A percentile compares a stretch with the other conserved stretches of the same genome.
Evolutionary conservation across 1,284 basidiomycete genomes (phyloP).

Genomic region (Rhodotorula sp.): DNA sequence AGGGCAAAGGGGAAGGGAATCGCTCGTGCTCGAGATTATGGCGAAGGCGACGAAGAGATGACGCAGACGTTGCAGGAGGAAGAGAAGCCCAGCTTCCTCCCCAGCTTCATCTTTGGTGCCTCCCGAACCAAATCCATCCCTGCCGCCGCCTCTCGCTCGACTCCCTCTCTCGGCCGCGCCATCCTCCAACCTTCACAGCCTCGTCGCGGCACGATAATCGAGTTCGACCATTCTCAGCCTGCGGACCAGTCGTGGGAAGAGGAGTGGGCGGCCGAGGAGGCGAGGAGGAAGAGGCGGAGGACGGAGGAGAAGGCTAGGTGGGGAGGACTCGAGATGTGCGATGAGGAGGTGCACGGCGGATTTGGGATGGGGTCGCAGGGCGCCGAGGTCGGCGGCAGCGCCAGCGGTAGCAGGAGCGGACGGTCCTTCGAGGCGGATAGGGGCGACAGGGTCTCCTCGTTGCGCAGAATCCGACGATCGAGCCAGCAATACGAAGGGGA

Average conservation of each 20-base stretch:
- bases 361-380: not conserved
- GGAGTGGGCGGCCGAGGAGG: not conserved
- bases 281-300: constrained; percentile 13
- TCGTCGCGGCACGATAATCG: constrained; percentile 5
- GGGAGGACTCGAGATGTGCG: constrained; percentile 18
- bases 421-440: not conserved
- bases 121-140: no score
- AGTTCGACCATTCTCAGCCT: constrained; percentile 8
- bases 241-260: not conserved
- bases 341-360: not conserved
- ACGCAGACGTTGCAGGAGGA: not conserved
- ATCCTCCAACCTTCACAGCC: not conserved
- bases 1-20: not conserved
- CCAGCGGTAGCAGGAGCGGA: not conserved
- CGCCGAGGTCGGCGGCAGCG: not conserved
- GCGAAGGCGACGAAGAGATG: not conserved
- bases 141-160: not conserved
- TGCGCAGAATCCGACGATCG: not conserved
- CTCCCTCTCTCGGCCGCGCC: not conserved
- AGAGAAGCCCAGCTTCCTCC: not conserved
- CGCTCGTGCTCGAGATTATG: not conserved
- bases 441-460: not conserved
- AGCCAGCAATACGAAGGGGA: not conserved
- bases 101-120: not conserved
- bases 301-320: not conserved